These are phyloP conservation scores for Pleurotus eryngii DNA, from an alignment of 768 basidiomycete species.

Conservation along the genomic window DNA sequence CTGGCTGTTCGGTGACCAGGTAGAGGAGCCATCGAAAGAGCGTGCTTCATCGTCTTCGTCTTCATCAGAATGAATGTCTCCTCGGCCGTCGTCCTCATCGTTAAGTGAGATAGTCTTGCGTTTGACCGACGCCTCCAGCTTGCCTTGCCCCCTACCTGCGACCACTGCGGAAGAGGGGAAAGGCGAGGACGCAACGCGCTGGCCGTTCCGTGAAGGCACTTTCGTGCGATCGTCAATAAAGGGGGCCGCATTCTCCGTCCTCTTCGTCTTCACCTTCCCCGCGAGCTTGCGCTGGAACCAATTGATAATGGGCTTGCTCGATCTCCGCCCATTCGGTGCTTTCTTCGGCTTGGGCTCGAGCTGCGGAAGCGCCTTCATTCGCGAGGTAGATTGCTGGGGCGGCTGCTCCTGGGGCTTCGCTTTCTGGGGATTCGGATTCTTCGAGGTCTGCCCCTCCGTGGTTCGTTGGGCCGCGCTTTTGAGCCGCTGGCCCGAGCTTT, in stretches of 20 bases:
- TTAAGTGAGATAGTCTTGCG: conserved; percentile 66
- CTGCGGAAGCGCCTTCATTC: conserved; percentile 16
- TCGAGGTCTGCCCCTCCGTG: background rate
- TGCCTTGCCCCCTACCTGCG: conserved; percentile 26
- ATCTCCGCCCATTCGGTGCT: conserved; percentile 46
- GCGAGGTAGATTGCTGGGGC: conserved; percentile 17
- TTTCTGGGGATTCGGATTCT: conserved; percentile 7
- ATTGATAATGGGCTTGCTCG: conserved; percentile 83
- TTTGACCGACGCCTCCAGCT: conserved; percentile 30
- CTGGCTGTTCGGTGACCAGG: conserved; percentile 71
- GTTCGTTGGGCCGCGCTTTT: background rate
- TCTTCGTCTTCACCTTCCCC: conserved; percentile 59
- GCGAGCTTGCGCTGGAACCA: conserved; percentile 89
- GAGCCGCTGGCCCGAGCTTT: background rate
- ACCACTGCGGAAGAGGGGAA: conserved; percentile 27
- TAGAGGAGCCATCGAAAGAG: conserved; percentile 60
- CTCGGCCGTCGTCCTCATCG: conserved; percentile 45
- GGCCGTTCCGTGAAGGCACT: conserved; percentile 29
- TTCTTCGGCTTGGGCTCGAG: conserved; percentile 45
- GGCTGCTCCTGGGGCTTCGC: conserved; percentile 16
- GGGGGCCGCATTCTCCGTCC: conserved; percentile 18
- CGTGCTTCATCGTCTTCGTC: conserved; percentile 50
- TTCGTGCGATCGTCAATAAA: conserved; percentile 32
- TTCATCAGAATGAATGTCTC: conserved; percentile 32
- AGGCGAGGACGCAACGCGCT: conserved; percentile 43